Evolutionary conservation across 805 yeast species (phyloP), one percentile per base, ranked within the genome.

Genomic region (Wickerhamomyces alni): DNA sequence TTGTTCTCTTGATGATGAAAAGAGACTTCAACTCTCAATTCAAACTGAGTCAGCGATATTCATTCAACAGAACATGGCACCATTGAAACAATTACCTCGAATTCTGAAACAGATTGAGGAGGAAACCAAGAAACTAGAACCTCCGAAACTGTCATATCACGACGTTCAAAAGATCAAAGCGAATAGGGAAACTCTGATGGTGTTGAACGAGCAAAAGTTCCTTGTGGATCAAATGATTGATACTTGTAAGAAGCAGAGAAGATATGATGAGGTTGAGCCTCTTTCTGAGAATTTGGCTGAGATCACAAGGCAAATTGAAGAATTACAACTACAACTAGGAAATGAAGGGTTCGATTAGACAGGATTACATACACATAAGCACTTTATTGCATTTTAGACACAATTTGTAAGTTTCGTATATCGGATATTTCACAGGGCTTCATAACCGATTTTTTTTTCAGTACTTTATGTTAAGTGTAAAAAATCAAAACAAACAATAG

Each of bases 121-220:
- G 21, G 40, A 42, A 16, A 38, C 43, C 6, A 45, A 38, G 37
- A 48, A 38, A 40, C 35, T 13, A 18, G 46, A 17, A 40, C 57
- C 36, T 35, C 57, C 37, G 16, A 43, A 44, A 19, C 43, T 50
- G 19, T 57, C 55, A 16, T 34, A 69, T 66, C 35, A 75, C 59
- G 53, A 61, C 2, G 69, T 80, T 5, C 70, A 74, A 37, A 73
- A 80, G 45, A 72, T 83, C 9, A 68, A 88, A 32, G 70, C 70
- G 36, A 61, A 69, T 21, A 62, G 93, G 34, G 91, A 87, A 48
- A 81, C 82, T 47, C 62, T 89, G 42, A 84, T 89, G 82, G 96
- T 91, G 10, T 62, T 87, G 54, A 82, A 82, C 44, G 98, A 89
- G 55, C 98, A 89, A 52, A 69, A 71, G 49, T 89, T 75, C 48